Percentiles rank a stretch among this genome's conserved stretches.
Conservation (phyloP, 352 stramenopile genomes). For the Pythium brachiatum region DNA sequence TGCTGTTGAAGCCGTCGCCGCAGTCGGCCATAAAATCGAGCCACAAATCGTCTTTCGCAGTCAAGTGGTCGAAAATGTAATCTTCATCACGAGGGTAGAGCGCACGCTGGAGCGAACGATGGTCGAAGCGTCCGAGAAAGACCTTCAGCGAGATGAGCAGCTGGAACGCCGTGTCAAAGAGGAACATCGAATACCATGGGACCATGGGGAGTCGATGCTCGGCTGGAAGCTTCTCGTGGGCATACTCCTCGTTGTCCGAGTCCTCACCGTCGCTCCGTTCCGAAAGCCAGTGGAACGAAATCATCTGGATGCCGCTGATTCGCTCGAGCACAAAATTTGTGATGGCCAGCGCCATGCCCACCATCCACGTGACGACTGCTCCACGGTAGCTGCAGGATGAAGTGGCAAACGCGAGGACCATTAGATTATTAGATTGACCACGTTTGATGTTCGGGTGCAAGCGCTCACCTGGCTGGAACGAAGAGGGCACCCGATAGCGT, state of each 20-base stretch:
- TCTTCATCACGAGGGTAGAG: conserved; percentile 69
- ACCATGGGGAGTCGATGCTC: conserved; percentile 90
- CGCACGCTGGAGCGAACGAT: conserved; percentile 88
- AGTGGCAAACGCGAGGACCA: neutral
- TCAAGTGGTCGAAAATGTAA: conserved; percentile 82
- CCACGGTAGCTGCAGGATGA: conserved; percentile 56
- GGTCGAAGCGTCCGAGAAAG: conserved; percentile 90
- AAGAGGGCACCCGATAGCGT: conserved; percentile 56
- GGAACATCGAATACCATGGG: conserved; percentile 93
- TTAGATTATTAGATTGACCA: too few relatives aligned
- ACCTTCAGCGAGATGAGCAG: conserved; percentile 93
- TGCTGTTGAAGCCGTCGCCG: conserved; percentile 93
- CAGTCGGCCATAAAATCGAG: conserved; percentile 94
- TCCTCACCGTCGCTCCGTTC: conserved; percentile 42
- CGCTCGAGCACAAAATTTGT: conserved; percentile 85
- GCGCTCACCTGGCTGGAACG: conserved; percentile 54
- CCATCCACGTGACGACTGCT: conserved; percentile 81
- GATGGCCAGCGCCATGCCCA: conserved; percentile 73
- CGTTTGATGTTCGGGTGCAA: neutral
- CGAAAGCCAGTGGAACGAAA: conserved; percentile 74
- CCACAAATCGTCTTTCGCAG: conserved; percentile 83
- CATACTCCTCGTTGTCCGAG: conserved; percentile 40
- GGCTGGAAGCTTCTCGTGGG: conserved; percentile 60
- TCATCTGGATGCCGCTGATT: conserved; percentile 75
- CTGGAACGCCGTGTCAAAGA: conserved; percentile 90